Evolutionary conservation across 2,329 filamentous ascomycete species (phyloP).

Genomic region (Didymella arachidicola): DNA sequence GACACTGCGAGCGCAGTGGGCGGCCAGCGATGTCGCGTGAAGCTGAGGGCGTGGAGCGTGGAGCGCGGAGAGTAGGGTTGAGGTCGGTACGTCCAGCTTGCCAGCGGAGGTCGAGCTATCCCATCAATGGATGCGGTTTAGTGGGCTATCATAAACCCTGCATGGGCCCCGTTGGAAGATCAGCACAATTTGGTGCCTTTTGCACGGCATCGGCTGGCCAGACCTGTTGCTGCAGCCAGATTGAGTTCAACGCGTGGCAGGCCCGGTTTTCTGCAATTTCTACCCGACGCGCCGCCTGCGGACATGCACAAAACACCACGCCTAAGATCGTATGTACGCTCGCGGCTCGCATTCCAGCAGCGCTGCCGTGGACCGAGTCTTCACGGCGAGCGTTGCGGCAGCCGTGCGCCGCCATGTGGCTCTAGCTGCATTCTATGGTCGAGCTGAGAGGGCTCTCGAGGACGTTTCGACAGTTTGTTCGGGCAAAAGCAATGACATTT

Average conservation of each 20-base stretch:
- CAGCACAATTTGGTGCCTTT: constrained; percentile 31
- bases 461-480: not conserved
- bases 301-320: constrained; percentile 14
- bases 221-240: constrained; percentile 22
- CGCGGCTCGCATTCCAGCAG: constrained; percentile 9
- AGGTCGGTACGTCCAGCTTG: constrained; percentile 31
- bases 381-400: not conserved
- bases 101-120: constrained; percentile 31
- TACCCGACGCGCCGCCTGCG: constrained; percentile 16
- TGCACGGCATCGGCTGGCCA: constrained; percentile 29
- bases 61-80: constrained; percentile 26
- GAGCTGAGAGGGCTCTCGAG: constrained; percentile 8
- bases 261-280: constrained; percentile 24
- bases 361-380: not conserved
- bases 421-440: constrained; percentile 9
- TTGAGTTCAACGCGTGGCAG: constrained; percentile 28
- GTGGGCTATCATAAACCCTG: constrained; percentile 31
- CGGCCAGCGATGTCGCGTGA: constrained; percentile 27
- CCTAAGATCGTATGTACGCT: constrained; percentile 1
- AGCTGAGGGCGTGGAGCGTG: constrained; percentile 26
- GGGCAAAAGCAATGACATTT: not conserved
- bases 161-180: constrained; percentile 30
- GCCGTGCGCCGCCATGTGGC: constrained; percentile 11
- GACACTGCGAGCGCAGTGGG: constrained; percentile 35
- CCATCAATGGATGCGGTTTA: constrained; percentile 29